Percentiles rank a stretch among this genome's conserved stretches.
Conservation (phyloP, 768 basidiomycete species). For the Auricularia auricula-judae region DNA sequence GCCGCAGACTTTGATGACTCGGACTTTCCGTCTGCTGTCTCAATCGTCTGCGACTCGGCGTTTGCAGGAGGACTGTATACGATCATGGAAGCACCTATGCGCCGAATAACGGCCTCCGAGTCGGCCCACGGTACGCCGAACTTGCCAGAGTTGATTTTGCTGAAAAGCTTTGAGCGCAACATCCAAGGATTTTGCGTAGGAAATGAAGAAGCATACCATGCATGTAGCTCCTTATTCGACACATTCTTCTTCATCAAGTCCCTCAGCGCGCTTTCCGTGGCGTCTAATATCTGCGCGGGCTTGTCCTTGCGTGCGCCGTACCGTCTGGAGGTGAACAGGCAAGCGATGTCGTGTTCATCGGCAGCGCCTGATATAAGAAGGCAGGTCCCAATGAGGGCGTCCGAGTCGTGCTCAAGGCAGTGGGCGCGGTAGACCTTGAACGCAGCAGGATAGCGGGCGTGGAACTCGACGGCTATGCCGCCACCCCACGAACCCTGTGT, state of each 20-base stretch:
- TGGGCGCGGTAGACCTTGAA: neutral
- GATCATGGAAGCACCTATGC: neutral
- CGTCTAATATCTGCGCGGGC: neutral
- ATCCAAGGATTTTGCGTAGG: neutral
- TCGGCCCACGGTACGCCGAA: neutral
- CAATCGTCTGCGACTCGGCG: neutral
- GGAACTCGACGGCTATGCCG: conserved; percentile 4
- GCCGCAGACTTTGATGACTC: neutral
- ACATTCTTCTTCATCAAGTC: neutral
- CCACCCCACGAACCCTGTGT: conserved; percentile 6
- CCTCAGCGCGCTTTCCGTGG: neutral
- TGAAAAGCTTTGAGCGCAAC: neutral
- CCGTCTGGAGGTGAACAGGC: conserved; percentile 4
- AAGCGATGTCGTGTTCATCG: neutral
- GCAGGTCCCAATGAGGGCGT: conserved; percentile 1
- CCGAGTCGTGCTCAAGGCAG: conserved; percentile 1
- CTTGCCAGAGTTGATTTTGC: conserved; percentile 1
- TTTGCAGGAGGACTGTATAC: neutral
- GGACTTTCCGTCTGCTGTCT: neutral
- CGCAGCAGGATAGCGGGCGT: neutral
- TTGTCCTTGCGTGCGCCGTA: conserved; percentile 1
- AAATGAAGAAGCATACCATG: neutral
- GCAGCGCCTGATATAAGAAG: conserved; percentile 2
- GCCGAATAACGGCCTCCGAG: neutral
- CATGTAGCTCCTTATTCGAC: neutral